Conservation (phyloP, 2,329 filamentous ascomycete species). For the Xylariaceae sp. region DNA sequence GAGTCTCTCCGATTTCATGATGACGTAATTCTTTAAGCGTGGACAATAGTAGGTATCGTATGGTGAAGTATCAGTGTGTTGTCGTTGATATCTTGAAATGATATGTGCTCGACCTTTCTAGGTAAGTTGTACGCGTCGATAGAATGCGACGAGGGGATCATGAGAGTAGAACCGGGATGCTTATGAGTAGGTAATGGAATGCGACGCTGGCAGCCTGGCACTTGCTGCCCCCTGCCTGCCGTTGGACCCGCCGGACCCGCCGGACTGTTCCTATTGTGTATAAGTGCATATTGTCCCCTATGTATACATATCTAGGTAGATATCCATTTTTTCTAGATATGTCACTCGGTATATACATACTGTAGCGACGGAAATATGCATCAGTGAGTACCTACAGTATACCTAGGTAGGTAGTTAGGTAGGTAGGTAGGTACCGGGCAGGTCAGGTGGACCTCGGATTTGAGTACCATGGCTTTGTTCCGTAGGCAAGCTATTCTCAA, state of each 20-base stretch:
- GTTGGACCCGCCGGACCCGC: neutral
- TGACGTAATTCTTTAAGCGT: neutral
- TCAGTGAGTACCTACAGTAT: neutral
- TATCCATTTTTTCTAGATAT: neutral
- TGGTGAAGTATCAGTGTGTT: neutral
- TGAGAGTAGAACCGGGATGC: neutral
- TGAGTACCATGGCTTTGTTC: too few species aligned
- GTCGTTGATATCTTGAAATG: neutral
- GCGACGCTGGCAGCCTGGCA: neutral
- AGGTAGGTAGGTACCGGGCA: too few species aligned
- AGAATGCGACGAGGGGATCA: neutral
- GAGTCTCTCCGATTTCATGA: neutral
- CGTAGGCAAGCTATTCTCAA: too few species aligned
- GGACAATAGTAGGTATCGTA: neutral
- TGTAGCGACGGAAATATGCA: neutral
- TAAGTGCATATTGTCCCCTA: neutral
- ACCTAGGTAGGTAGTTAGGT: neutral
- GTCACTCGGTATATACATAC: neutral
- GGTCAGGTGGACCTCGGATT: too few species aligned
- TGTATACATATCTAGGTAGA: neutral
- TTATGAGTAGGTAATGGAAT: neutral
- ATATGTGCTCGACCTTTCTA: neutral
- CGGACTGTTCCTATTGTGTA: conserved; percentile 12
- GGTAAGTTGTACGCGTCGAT: neutral
- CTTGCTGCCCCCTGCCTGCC: neutral